These are phyloP conservation scores for Phylloporus sp. DNA, from an alignment of 768 basidiomycete genomes.

Conservation along the genomic window DNA sequence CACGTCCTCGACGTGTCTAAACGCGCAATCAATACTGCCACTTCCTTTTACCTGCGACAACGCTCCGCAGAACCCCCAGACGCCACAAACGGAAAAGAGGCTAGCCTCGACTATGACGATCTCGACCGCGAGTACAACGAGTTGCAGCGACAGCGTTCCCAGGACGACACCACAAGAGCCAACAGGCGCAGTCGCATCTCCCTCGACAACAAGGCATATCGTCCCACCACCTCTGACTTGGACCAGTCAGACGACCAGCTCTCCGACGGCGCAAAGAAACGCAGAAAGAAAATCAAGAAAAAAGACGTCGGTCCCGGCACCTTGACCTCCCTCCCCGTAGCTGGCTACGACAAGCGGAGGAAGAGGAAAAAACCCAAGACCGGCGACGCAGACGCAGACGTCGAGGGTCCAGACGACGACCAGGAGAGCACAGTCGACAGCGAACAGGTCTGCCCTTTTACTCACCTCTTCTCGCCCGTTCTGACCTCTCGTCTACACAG, in stretches of 20 bases:
- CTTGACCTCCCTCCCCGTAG: slow-evolving; percentile 61
- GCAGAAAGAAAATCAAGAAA: slow-evolving; percentile 47
- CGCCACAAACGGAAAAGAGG: slow-evolving; percentile 34
- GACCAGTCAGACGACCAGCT: slow-evolving; percentile 63
- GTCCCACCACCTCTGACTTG: slow-evolving; percentile 57
- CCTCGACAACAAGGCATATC: slow-evolving; percentile 77
- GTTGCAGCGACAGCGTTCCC: slow-evolving; percentile 24
- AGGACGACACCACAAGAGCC: slow-evolving; percentile 28
- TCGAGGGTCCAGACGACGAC: slow-evolving; percentile 44
- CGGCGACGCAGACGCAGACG: slow-evolving; percentile 33
- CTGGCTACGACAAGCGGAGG: slow-evolving; percentile 57
- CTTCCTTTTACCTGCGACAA: slow-evolving; percentile 59
- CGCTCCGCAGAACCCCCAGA: slow-evolving; percentile 53
- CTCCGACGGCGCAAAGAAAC: slow-evolving; percentile 48
- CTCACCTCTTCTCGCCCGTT: too few relatives aligned
- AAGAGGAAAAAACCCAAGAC: slow-evolving; percentile 48
- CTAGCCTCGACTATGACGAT: slow-evolving; percentile 72
- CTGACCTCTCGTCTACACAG: slow-evolving; percentile 20
- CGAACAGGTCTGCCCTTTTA: slow-evolving; percentile 44
- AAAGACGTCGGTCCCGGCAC: slow-evolving; percentile 50
- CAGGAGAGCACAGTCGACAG: slow-evolving; percentile 35
- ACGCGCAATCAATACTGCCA: slow-evolving; percentile 48
- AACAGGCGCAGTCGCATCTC: slow-evolving; percentile 62
- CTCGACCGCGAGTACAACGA: slow-evolving; percentile 65
- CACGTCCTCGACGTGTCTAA: slow-evolving; percentile 53